Evolutionary conservation across 2,329 filamentous ascomycete genomes (phyloP), one percentile per base, ranked within the genome.

Genomic region (Dothiorella sarmentorum): DNA sequence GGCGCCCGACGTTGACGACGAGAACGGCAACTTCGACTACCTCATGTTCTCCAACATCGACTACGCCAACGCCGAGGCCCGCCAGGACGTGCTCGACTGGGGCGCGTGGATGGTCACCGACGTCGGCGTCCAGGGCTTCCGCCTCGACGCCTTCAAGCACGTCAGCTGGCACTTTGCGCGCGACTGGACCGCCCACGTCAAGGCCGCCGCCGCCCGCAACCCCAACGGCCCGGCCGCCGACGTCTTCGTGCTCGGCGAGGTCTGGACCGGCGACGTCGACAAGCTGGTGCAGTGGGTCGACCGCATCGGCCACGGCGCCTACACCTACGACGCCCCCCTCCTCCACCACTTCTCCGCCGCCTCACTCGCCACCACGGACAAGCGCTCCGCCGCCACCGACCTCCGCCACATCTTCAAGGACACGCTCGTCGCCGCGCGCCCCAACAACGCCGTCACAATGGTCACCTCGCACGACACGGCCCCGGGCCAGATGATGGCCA

Each of bases 41-140:
- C 78, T 90, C 70, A 89, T 90, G 85, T 89, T 88, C 64, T 83
- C 85, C 6, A 84, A 90, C 69, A 70, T 90, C 40, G 86, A 90
- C 69, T 87, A 87, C 68, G 0, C 49, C 22, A 53, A 53, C 49
- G 4, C 33, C n/a, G 86, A 88, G 63, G 87, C 90, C 9, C 76
- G 79, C 31, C 70, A 79, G 3, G 88, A 90, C 63, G 80, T 89
- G 3, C 75, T 86, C 56, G 77, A 79, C 53, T 90, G 87, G 88
- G 85, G 84, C 1, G 73, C 80, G 3, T 91, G 88, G 88, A 77
- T 91, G 59, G 79, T 81, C 1, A 73, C 80, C 6, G 76, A 85
- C 60, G 68, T 88, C 0, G 81, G 82, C 0, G 73, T 90, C 7
- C 77, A 80, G 60, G 87, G 87, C 1, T 85, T 90, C 69, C 79